Percentiles rank a stretch among this genome's conserved stretches.
Evolutionary conservation across 2,329 filamentous ascomycete genomes (phyloP).

Genomic region (Penicillium hesseltinei): DNA sequence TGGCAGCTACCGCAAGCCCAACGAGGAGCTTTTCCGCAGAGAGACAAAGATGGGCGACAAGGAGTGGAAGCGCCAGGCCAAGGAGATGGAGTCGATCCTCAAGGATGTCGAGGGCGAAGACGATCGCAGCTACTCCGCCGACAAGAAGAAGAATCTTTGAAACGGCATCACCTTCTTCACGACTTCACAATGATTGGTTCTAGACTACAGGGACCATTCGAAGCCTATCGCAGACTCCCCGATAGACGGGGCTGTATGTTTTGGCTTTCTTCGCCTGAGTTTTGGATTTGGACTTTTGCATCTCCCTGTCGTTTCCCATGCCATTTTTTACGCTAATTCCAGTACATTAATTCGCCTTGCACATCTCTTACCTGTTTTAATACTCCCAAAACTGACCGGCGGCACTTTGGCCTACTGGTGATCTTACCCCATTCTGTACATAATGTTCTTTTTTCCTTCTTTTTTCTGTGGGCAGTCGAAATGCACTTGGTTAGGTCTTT

Average conservation of each 20-base stretch:
- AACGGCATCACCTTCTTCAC: constrained; percentile 2
- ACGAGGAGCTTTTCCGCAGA: constrained; percentile 77
- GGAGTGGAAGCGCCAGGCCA: constrained; percentile 75
- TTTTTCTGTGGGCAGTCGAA: constrained; percentile 5
- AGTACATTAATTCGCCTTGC: constrained; percentile 19
- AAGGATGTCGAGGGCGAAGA: constrained; percentile 66
- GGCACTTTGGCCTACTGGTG: neutral
- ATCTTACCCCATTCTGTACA: constrained; percentile 19
- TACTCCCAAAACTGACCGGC: constrained; percentile 6
- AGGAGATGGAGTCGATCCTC: constrained; percentile 73
- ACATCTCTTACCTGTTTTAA: constrained; percentile 19
- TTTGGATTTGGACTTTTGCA: neutral
- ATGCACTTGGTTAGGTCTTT: constrained; percentile 14
- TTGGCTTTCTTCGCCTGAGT: neutral
- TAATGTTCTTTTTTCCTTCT: constrained; percentile 7
- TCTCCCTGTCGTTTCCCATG: neutral
- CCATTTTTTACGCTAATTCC: constrained; percentile 1
- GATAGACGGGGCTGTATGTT: neutral
- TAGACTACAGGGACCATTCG: neutral
- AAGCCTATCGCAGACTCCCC: neutral
- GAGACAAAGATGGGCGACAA: constrained; percentile 80
- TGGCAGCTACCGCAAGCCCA: constrained; percentile 82
- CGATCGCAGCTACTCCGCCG: constrained; percentile 44
- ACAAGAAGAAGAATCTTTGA: constrained; percentile 38
- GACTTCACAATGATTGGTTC: constrained; percentile 5